A percentile compares a stretch with the other conserved stretches of the same genome.
Conservation (phyloP, 345 rosid genomes). For the Pistacia integerrima region DNA sequence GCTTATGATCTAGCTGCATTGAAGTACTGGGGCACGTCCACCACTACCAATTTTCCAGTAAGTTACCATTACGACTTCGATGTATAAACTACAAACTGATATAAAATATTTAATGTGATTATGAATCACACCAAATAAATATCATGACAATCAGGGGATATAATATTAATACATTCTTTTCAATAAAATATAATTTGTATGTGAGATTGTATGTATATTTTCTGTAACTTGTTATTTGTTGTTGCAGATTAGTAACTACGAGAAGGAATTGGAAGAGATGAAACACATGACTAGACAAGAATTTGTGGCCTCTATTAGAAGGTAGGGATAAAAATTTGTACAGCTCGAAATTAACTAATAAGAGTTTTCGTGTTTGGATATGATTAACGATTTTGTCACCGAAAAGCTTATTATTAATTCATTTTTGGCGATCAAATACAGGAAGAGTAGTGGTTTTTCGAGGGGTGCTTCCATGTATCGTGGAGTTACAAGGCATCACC, state of each 20-base stretch:
- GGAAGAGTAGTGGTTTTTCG: conserved; percentile 99
- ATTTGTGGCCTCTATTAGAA: conserved; percentile 94
- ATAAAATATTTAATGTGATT: background rate
- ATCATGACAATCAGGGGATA: too few relatives aligned
- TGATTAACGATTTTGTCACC: background rate
- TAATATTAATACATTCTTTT: too few relatives aligned
- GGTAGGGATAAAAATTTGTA: conserved; percentile 39
- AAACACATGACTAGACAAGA: conserved; percentile 99
- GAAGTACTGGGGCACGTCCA: conserved; percentile 97
- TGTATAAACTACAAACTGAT: too few relatives aligned
- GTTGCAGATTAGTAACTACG: conserved; percentile 82
- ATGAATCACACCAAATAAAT: background rate
- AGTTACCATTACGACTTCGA: background rate
- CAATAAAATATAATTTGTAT: too few relatives aligned
- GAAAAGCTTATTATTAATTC: too few relatives aligned
- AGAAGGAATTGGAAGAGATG: conserved; percentile 98
- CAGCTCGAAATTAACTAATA: too few relatives aligned
- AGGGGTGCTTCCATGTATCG: conserved; percentile 99
- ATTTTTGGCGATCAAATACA: conserved; percentile 22
- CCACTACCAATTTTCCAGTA: conserved; percentile 95
- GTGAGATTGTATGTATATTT: too few relatives aligned
- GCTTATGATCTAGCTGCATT: conserved; percentile 96
- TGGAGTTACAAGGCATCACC: conserved; percentile 98
- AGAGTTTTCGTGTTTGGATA: too few relatives aligned
- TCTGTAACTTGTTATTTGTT: background rate